Evolutionary conservation across 495 filamentous ascomycete genomes (phyloP).

Genomic region (Annulohypoxylon bovei): DNA sequence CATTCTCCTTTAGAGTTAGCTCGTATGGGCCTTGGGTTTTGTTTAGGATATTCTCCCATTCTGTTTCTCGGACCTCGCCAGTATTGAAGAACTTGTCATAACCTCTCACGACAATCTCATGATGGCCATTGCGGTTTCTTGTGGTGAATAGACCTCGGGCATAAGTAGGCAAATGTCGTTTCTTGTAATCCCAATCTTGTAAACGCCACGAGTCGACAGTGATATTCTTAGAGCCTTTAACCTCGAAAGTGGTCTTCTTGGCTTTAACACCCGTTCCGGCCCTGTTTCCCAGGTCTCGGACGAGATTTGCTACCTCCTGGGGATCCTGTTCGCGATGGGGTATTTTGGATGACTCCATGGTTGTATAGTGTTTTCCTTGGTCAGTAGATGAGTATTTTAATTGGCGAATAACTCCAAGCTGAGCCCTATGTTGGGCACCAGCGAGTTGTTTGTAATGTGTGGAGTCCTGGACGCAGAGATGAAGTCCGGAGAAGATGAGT

Average conservation of each 20-base stretch:
- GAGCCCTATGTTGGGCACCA: background rate
- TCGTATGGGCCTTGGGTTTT: constrained; percentile 92
- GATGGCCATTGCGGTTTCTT: constrained; percentile 64
- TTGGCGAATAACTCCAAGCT: background rate
- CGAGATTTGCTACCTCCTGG: constrained; percentile 67
- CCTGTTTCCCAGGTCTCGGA: constrained; percentile 65
- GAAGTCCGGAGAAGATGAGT: background rate
- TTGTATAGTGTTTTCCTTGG: background rate
- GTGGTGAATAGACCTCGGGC: constrained; percentile 93
- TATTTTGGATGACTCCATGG: constrained; percentile 43
- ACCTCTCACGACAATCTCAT: constrained; percentile 84
- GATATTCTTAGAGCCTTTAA: constrained; percentile 67
- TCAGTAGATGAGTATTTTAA: background rate
- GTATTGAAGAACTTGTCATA: constrained; percentile 99
- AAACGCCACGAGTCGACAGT: constrained; percentile 91
- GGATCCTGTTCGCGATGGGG: constrained; percentile 73
- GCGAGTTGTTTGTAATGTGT: background rate
- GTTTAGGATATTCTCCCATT: constrained; percentile 80
- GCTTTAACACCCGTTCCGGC: constrained; percentile 64
- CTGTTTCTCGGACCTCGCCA: constrained; percentile 77
- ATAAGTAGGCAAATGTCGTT: constrained; percentile 81
- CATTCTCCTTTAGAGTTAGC: constrained; percentile 96
- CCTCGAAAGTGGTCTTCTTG: constrained; percentile 77
- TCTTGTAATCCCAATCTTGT: constrained; percentile 95
- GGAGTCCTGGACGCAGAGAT: background rate